These are phyloP conservation scores for Salix purpurea DNA, from an alignment of 345 rosid genomes.

Conservation along the genomic window DNA sequence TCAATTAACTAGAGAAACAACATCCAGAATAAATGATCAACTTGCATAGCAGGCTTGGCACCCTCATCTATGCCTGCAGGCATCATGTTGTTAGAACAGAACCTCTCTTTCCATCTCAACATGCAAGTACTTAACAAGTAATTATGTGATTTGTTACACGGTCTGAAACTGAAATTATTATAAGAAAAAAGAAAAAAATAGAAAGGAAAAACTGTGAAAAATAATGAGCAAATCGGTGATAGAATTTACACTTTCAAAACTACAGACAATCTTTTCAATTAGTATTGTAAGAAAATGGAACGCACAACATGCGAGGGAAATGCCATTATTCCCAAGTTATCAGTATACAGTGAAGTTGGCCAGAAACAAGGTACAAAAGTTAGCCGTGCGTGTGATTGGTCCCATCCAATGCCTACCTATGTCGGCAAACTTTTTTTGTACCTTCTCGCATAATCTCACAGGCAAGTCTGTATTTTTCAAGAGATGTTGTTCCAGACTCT, in stretches of 20 bases:
- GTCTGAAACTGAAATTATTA: not conserved
- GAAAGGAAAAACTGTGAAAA: not conserved
- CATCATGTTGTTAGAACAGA: not conserved
- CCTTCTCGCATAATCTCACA: constrained; percentile 81
- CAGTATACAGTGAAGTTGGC: not conserved
- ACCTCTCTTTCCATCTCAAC: not conserved
- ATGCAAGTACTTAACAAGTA: not conserved
- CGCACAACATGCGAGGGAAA: constrained; percentile 2
- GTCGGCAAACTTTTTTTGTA: constrained; percentile 72
- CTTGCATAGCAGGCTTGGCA: not conserved
- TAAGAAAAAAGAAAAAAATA: not conserved
- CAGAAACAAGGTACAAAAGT: constrained; percentile 20
- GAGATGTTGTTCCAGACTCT: constrained; percentile 62
- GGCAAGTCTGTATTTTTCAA: constrained; percentile 76
- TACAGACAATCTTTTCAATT: not conserved
- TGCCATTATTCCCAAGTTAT: constrained; percentile 3
- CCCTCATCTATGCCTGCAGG: not conserved
- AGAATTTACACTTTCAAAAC: not conserved
- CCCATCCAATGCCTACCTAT: constrained; percentile 36
- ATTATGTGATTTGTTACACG: not conserved
- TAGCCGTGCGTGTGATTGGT: constrained; percentile 9
- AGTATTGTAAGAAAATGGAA: not conserved
- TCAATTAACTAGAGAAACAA: not conserved
- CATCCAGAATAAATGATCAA: not conserved
- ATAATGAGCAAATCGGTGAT: not conserved